Evolutionary conservation across 768 basidiomycete genomes (phyloP).

Genomic region (Cystofilobasidium bisporidii): DNA sequence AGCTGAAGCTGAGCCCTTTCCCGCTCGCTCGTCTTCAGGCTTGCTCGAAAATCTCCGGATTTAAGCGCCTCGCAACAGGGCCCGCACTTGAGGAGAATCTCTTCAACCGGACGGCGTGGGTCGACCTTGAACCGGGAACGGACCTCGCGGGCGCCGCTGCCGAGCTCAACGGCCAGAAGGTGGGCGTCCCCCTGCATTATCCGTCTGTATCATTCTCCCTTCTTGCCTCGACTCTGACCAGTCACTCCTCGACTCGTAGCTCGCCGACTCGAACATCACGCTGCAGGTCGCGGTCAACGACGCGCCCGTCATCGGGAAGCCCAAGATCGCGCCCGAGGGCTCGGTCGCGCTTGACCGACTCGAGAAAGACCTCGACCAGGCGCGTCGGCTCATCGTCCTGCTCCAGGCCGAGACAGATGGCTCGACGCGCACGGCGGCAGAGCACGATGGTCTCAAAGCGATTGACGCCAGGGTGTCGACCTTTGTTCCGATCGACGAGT

Average conservation of each 20-base stretch:
- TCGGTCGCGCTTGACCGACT: constrained; percentile 71
- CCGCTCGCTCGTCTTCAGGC: constrained; percentile 51
- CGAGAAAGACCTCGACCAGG: constrained; percentile 67
- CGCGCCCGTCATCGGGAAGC: constrained; percentile 55
- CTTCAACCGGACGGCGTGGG: constrained; percentile 90
- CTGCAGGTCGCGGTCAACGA: constrained; percentile 41
- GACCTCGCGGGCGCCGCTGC: constrained; percentile 66
- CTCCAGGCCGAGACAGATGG: constrained; percentile 56
- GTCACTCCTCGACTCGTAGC: not conserved
- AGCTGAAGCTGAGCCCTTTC: constrained; percentile 7
- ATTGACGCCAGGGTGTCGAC: not conserved
- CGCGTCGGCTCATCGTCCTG: constrained; percentile 58
- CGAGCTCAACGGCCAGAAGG: constrained; percentile 56
- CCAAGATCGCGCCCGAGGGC: constrained; percentile 72
- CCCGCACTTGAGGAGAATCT: constrained; percentile 87
- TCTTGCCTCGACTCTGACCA: too few relatives aligned
- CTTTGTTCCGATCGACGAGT: not conserved
- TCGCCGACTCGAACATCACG: not conserved
- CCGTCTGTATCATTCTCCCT: too few relatives aligned
- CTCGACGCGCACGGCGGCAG: constrained; percentile 46
- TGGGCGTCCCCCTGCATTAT: not conserved
- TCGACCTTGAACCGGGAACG: constrained; percentile 72
- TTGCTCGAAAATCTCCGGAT: constrained; percentile 66
- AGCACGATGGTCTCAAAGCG: constrained; percentile 46
- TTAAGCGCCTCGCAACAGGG: constrained; percentile 76